Conservation (phyloP, 2,329 filamentous ascomycete species). For the Fusarium poae region DNA sequence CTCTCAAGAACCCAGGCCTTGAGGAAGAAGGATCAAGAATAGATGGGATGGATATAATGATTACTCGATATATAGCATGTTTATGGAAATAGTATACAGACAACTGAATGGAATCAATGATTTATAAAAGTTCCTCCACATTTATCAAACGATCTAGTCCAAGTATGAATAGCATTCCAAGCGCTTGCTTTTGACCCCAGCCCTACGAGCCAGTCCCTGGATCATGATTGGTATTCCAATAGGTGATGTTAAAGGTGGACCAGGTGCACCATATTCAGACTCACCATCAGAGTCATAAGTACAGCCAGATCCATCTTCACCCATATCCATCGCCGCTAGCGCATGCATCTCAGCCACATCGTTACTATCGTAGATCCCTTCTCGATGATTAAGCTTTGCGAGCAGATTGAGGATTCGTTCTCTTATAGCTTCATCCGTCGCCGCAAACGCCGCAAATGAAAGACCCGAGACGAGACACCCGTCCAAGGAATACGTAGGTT, state of each 20-base stretch:
- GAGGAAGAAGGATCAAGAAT: neutral
- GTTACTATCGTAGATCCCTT: conserved; percentile 24
- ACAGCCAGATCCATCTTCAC: neutral
- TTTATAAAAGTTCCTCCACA: neutral
- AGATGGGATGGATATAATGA: neutral
- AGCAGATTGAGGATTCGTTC: neutral
- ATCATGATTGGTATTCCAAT: conserved; percentile 17
- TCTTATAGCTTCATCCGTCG: neutral
- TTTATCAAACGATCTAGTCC: neutral
- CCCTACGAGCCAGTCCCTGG: neutral
- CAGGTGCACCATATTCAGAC: neutral
- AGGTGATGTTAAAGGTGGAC: neutral
- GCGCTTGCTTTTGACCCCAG: neutral
- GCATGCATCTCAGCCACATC: conserved; percentile 17
- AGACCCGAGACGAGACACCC: conserved; percentile 7
- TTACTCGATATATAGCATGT: neutral
- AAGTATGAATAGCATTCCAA: neutral
- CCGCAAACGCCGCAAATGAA: neutral
- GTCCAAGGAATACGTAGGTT: neutral
- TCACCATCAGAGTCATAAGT: neutral
- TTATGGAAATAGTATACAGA: too few species aligned
- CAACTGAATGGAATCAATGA: too few species aligned
- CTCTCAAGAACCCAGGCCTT: conserved; percentile 54
- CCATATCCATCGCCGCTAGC: neutral
- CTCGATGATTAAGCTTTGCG: neutral